phyloP scores from a whole-genome alignment of 2,329 filamentous ascomycete genomes.

The Chrysoporthe cubensis region DNA sequence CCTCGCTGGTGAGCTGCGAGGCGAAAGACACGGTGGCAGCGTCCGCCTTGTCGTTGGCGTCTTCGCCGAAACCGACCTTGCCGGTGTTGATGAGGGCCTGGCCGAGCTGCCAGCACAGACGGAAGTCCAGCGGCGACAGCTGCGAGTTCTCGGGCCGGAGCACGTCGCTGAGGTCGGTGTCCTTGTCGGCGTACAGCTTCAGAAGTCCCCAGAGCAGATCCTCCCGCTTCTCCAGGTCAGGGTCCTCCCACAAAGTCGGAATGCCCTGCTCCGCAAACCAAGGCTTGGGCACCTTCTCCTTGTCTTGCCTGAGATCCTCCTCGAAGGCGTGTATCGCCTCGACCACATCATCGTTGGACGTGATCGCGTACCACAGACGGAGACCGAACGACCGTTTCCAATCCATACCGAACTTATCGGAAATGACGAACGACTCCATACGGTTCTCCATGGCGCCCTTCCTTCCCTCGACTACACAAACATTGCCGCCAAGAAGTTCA shows the following conservation, averaged over 20 bases:
- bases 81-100: slow-evolving; percentile 62
- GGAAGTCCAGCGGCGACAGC: slow-evolving; percentile 72
- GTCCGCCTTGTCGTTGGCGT: slow-evolving; percentile 65
- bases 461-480: slow-evolving; percentile 80
- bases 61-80: slow-evolving; percentile 55
- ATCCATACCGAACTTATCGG: slow-evolving; percentile 80
- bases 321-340: slow-evolving; percentile 74
- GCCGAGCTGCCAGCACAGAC: slow-evolving; percentile 84
- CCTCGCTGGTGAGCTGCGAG: slow-evolving; percentile 63
- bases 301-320: slow-evolving; percentile 71
- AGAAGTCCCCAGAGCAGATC: slow-evolving; percentile 88
- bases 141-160: slow-evolving; percentile 78
- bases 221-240: slow-evolving; percentile 62
- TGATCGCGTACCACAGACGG: slow-evolving; percentile 84
- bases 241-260: slow-evolving; percentile 63
- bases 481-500: slow-evolving; percentile 85
- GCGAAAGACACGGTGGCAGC: slow-evolving; percentile 69
- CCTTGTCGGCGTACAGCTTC: slow-evolving; percentile 72
- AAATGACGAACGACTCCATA: slow-evolving; percentile 78
- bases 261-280: slow-evolving; percentile 68
- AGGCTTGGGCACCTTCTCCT: slow-evolving; percentile 73
- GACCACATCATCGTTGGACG: slow-evolving; percentile 69
- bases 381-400: slow-evolving; percentile 95
- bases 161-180: slow-evolving; percentile 67
- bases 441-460: slow-evolving; percentile 78